A percentile compares a stretch with the other conserved stretches of the same genome.
phyloP scores from a whole-genome alignment of 169 alveolate species.

The Plasmodium inui region DNA sequence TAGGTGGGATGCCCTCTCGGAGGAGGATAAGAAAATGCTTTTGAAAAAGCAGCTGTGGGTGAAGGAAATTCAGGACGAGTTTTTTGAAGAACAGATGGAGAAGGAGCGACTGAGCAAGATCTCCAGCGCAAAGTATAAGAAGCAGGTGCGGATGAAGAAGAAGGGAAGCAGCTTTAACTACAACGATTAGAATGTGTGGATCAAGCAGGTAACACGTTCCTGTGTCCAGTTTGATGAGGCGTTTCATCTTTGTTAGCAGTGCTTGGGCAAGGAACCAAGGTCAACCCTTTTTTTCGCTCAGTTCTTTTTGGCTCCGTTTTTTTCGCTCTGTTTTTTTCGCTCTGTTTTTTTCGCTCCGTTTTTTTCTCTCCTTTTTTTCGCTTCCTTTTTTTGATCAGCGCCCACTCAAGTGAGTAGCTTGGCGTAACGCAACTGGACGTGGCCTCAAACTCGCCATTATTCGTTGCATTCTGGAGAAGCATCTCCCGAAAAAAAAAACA shows the following conservation, averaged over 20 bases:
- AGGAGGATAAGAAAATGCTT: conserved; percentile 25
- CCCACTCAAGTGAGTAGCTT: background rate
- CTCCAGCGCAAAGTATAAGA: conserved; percentile 66
- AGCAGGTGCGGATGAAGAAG: conserved; percentile 60
- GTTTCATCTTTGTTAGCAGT: background rate
- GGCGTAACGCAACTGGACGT: background rate
- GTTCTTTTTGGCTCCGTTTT: background rate
- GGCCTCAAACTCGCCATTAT: background rate
- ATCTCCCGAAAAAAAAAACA: background rate
- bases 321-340: background rate
- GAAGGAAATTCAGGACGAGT: conserved; percentile 35
- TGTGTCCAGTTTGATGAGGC: background rate
- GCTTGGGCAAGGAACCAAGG: background rate
- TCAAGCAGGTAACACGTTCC: background rate
- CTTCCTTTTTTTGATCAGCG: background rate
- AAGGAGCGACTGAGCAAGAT: conserved; percentile 45
- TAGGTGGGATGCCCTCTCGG: conserved; percentile 25
- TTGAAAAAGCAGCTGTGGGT: conserved; percentile 59
- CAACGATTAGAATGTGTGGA: conserved; percentile 11
- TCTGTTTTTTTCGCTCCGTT: background rate
- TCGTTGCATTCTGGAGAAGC: background rate
- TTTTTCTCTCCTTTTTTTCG: background rate
- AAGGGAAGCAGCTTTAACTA: conserved; percentile 60
- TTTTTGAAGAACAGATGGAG: conserved; percentile 28
- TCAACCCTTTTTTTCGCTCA: background rate